phyloP scores from a whole-genome alignment of 345 rosid genomes.

The Euclidium syriacum region DNA sequence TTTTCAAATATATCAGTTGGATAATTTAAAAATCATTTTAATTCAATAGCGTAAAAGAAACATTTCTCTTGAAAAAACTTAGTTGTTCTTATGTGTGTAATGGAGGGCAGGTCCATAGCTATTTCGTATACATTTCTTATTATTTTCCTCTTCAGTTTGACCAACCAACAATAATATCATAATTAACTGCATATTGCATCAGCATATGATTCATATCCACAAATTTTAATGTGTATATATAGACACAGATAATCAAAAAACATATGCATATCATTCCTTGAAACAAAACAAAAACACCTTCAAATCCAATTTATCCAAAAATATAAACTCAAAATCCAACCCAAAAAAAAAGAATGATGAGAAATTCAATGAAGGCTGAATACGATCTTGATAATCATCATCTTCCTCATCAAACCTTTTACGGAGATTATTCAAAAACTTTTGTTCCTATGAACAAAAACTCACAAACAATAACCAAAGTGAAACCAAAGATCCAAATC shows the following conservation, averaged over 20 bases:
- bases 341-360: conserved; percentile 18
- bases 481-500: conserved; percentile 73
- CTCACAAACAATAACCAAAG: conserved; percentile 51
- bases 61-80: conserved; percentile 3
- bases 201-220: not conserved
- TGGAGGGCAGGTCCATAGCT: conserved; percentile 20
- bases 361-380: conserved; percentile 20
- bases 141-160: conserved; percentile 18
- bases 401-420: conserved; percentile 15
- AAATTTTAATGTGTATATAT: conserved; percentile 2
- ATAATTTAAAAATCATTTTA: not conserved
- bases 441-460: conserved; percentile 37
- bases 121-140: not conserved
- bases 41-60: conserved; percentile 23
- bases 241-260: conserved; percentile 17
- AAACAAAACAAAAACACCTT: conserved; percentile 16
- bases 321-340: conserved; percentile 7
- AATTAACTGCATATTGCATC: conserved; percentile 5
- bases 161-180: conserved; percentile 13
- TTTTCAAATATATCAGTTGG: not conserved
- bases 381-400: conserved; percentile 19
- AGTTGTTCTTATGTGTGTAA: conserved; percentile 10
- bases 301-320: no score
- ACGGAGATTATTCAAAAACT: conserved; percentile 22
- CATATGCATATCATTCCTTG: not conserved